These are phyloP conservation scores for Nicotiana attenuata DNA, from an alignment of 257 asterid species.

Conservation along the genomic window DNA sequence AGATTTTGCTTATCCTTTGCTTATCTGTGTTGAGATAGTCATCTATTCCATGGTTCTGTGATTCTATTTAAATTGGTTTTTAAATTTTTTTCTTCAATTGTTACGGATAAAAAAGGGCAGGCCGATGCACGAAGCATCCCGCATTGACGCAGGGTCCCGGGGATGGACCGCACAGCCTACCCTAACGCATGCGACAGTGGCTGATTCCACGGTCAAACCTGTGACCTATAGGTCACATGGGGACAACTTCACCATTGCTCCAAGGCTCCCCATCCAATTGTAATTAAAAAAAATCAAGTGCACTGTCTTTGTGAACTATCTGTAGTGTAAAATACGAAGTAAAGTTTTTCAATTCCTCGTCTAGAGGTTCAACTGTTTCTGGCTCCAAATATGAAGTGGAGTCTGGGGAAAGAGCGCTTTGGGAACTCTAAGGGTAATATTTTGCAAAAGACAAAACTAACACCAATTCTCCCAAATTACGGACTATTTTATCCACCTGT, in stretches of 20 bases:
- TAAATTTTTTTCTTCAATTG: not conserved
- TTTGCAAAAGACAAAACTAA: not conserved
- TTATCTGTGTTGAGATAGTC: not conserved
- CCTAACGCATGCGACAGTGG: too few species aligned
- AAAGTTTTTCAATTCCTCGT: not conserved
- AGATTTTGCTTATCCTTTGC: not conserved
- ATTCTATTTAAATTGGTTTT: not conserved
- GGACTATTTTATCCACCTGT: not conserved
- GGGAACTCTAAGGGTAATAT: too few species aligned
- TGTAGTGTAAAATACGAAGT: not conserved
- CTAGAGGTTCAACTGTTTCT: not conserved
- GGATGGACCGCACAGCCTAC: too few species aligned
- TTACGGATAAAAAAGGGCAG: not conserved
- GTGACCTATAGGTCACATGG: too few species aligned
- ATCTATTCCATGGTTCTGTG: not conserved
- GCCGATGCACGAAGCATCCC: too few species aligned
- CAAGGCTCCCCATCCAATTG: too few species aligned
- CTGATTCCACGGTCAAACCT: too few species aligned
- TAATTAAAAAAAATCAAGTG: too few species aligned
- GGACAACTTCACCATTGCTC: too few species aligned
- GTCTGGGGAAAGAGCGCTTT: not conserved
- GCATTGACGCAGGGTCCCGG: too few species aligned
- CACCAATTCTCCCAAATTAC: not conserved
- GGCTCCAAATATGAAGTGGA: not conserved
- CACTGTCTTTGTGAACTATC: too few species aligned